Evolutionary conservation across 148 eudicot genomes (phyloP), one percentile per base, ranked within the genome.

Genomic region (Chenopodium suecicum): DNA sequence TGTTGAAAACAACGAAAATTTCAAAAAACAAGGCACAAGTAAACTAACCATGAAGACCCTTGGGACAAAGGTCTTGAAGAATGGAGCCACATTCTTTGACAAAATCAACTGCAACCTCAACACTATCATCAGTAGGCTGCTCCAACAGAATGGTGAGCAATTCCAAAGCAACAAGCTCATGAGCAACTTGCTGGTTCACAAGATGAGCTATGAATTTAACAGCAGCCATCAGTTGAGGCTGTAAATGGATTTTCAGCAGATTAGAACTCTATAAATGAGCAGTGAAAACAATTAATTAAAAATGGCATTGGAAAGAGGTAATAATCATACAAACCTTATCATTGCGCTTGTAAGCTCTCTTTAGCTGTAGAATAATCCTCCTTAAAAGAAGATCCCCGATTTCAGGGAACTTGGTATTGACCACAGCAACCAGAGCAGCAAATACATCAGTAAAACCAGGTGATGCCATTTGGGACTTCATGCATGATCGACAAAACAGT

Each of bases 381-480:
- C 89, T 91, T 78, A 95, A 74, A 77, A 95, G 85, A 84, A 92
- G 95, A 75, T 92, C 92, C 44, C 99, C 98, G 46, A 95, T 82
- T 78, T 92, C 92, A 4, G 99, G 99, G 73, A 95, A 92, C 80
- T 92, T 95, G 0, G 97, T 92, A 74, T 95, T 93, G 0, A 93
- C 98, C 31, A 95, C 97, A 73, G 98, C 91, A 80, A 91, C 98
- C 81, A 95, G 67, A 0, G 99, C 99, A 65, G 98, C 89, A 88
- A 95, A 91, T 1, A 95, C 98, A 76, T 92, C 90, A 3, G 97
- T 95, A 69, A 95, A 94, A 9, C 90, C 93, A 0, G 99, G 99
- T 69, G 97, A 95, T 11, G 99, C 97, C 98, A 94, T 88, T 64
- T 95, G 98, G 6, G 98, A 92, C 85, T 95, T 95, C 92, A 95